A percentile compares a stretch with the other conserved stretches of the same genome.
phyloP scores from a whole-genome alignment of 23 red algal genomes.

The Gracilaria domingensis region DNA sequence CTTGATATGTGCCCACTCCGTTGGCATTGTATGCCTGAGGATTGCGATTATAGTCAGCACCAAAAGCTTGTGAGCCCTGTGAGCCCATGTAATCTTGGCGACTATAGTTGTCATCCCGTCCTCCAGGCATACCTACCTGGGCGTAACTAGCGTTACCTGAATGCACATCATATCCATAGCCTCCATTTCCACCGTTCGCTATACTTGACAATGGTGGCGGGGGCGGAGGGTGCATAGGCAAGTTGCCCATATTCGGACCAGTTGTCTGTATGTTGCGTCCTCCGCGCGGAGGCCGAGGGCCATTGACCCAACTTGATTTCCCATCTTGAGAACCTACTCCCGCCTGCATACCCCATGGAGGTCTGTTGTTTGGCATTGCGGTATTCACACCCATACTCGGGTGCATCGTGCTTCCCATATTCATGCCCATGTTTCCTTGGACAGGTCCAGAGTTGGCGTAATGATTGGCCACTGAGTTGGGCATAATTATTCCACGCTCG shows the following conservation, averaged over 20 bases:
- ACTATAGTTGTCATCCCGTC: background rate
- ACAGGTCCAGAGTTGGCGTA: background rate
- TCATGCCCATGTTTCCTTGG: conserved; percentile 15
- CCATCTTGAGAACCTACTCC: conserved; percentile 21
- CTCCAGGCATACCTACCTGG: background rate
- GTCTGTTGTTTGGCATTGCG: conserved; percentile 10
- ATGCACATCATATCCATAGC: conserved; percentile 23
- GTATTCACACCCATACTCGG: background rate
- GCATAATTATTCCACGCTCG: conserved; percentile 75
- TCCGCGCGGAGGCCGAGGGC: background rate
- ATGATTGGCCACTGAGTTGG: conserved; percentile 38
- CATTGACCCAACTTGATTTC: conserved; percentile 16
- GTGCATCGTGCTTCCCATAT: background rate
- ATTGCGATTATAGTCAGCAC: conserved; percentile 15
- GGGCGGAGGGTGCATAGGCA: conserved; percentile 24
- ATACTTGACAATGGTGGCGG: background rate
- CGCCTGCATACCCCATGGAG: conserved; percentile 3
- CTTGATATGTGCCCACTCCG: background rate
- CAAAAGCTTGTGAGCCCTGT: conserved; percentile 14
- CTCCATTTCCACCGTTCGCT: background rate
- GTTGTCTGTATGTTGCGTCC: background rate
- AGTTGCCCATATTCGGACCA: conserved; percentile 3
- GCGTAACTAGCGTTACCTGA: background rate
- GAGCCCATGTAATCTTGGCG: conserved; percentile 1
- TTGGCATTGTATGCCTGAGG: conserved; percentile 9